Evolutionary conservation across 352 stramenopile species (phyloP).

Genomic region (Phytophthora pluvialis): DNA sequence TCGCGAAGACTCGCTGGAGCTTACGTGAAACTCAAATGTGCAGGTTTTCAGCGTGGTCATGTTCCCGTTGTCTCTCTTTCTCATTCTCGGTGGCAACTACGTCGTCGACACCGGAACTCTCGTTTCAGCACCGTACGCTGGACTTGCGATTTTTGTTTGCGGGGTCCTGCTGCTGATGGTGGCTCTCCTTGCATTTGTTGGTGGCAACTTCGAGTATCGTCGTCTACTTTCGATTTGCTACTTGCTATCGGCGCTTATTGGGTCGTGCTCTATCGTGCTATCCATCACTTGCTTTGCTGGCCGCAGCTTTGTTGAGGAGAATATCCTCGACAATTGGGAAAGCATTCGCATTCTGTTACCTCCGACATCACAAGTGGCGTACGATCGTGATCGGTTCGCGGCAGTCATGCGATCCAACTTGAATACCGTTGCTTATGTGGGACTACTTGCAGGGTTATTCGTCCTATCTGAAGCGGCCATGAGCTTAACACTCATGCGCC

Average conservation of each 20-base stretch:
- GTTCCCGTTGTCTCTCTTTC: conserved; percentile 69
- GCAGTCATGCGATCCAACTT: conserved; percentile 62
- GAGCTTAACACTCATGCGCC: conserved; percentile 62
- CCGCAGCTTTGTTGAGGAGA: conserved; percentile 52
- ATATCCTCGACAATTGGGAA: conserved; percentile 65
- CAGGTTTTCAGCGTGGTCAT: conserved; percentile 74
- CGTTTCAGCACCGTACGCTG: conserved; percentile 70
- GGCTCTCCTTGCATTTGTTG: conserved; percentile 70
- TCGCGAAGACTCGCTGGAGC: background rate
- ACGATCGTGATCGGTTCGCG: conserved; percentile 73
- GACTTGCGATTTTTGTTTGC: conserved; percentile 68
- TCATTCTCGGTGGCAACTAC: conserved; percentile 76
- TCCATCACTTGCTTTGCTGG: conserved; percentile 67
- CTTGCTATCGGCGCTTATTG: conserved; percentile 62
- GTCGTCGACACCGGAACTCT: conserved; percentile 73
- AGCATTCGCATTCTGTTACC: conserved; percentile 67
- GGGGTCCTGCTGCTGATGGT: conserved; percentile 63
- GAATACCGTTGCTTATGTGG: conserved; percentile 60
- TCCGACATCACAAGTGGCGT: conserved; percentile 68
- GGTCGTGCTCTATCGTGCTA: conserved; percentile 52
- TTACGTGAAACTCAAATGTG: conserved; percentile 1
- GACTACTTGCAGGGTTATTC: conserved; percentile 63
- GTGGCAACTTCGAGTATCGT: conserved; percentile 79
- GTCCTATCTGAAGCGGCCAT: conserved; percentile 55
- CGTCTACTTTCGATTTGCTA: conserved; percentile 75